Evolutionary conservation across 1,284 basidiomycete species (phyloP).

Genomic region (Coniferiporia weirii): DNA sequence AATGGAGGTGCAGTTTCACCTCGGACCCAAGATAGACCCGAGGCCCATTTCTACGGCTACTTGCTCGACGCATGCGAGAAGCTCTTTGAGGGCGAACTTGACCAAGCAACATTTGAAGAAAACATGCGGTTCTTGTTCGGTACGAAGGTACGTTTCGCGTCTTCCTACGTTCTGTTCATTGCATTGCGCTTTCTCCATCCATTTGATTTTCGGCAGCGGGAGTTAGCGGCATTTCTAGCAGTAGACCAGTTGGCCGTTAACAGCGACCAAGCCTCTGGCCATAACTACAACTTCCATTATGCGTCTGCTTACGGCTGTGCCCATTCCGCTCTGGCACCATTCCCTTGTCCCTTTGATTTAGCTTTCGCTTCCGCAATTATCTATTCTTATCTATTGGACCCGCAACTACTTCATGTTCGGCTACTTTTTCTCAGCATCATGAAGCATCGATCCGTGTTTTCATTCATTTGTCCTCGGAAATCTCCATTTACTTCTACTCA

Average conservation of each 20-base stretch:
- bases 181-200: slow-evolving; percentile 24
- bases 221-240: background rate
- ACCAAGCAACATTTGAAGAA: slow-evolving; percentile 89
- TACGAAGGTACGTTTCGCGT: slow-evolving; percentile 67
- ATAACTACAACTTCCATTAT: too few species aligned
- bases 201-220: too few species aligned
- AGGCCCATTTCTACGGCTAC: slow-evolving; percentile 75
- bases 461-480: background rate
- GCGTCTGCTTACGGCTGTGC: background rate
- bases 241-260: too few species aligned
- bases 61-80: slow-evolving; percentile 90
- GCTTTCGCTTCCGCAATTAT: background rate
- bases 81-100: slow-evolving; percentile 89
- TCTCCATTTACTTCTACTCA: background rate
- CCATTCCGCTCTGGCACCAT: background rate
- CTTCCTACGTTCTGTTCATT: slow-evolving; percentile 25
- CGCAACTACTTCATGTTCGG: background rate
- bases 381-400: background rate
- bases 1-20: slow-evolving; percentile 24
- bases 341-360: background rate
- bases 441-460: background rate
- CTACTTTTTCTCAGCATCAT: background rate
- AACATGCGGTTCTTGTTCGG: slow-evolving; percentile 96
- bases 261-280: too few species aligned
- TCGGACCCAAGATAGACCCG: slow-evolving; percentile 31